Percentiles rank a stretch among this genome's conserved stretches.
Evolutionary conservation across 192 early-diverging fungal species (phyloP).

Genomic region (Backusella psychrophila): DNA sequence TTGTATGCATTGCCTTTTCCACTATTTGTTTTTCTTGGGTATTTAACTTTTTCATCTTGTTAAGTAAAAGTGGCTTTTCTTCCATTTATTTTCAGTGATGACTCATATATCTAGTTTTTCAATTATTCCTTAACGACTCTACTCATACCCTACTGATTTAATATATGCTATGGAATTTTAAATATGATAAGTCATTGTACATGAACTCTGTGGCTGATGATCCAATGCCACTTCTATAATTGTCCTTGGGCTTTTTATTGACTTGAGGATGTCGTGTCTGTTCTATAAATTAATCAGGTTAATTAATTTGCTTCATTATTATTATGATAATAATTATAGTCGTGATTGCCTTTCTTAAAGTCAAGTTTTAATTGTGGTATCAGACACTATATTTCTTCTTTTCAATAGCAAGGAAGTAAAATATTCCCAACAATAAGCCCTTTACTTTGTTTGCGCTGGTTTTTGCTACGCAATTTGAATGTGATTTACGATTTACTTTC

Average conservation of each 20-base stretch:
- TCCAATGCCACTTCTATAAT: conserved; percentile 5
- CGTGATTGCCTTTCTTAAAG: conserved; percentile 21
- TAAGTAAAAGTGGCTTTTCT: background rate
- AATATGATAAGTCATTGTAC: background rate
- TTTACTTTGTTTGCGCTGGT: conserved; percentile 20
- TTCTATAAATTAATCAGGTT: background rate
- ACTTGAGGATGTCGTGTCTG: background rate
- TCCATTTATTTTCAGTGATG: background rate
- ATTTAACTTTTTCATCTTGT: no score
- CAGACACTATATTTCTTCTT: conserved; percentile 12
- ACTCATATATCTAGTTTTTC: no score
- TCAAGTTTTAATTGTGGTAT: conserved; percentile 21
- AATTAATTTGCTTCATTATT: background rate
- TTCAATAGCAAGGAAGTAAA: conserved; percentile 27
- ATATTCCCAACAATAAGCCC: conserved; percentile 26
- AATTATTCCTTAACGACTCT: no score
- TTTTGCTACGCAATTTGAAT: conserved; percentile 18
- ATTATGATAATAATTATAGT: background rate
- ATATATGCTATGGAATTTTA: background rate
- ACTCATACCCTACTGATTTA: no score
- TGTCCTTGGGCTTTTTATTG: conserved; percentile 2
- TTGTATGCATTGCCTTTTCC: background rate
- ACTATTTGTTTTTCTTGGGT: no score
- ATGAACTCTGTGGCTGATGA: background rate
- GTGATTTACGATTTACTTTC: conserved; percentile 29